A percentile compares a stretch with the other conserved stretches of the same genome.
Conservation (phyloP, 305 asterid genomes). For the Ruellia speciosa region DNA sequence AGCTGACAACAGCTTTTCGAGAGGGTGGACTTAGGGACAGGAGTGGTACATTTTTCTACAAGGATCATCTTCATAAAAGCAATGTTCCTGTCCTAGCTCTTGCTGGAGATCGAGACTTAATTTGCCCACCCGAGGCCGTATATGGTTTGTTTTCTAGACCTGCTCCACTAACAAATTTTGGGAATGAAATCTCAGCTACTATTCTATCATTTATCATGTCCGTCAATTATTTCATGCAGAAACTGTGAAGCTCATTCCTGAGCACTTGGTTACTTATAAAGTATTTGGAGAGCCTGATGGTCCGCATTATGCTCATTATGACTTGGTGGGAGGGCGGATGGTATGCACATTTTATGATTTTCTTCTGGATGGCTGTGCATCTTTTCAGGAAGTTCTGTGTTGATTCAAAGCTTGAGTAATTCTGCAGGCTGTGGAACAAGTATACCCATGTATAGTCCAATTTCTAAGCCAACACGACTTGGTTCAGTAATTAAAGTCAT, state of each 20-base stretch:
- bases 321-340: slow-evolving; percentile 81
- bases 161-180: slow-evolving; percentile 4
- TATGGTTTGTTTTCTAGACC: slow-evolving; percentile 39
- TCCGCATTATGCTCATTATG: slow-evolving; percentile 93
- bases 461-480: slow-evolving; percentile 47
- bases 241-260: slow-evolving; percentile 60
- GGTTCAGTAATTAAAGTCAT: slow-evolving; percentile 19
- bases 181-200: background rate
- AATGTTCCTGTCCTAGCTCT: slow-evolving; percentile 72
- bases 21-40: slow-evolving; percentile 87
- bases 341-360: slow-evolving; percentile 31
- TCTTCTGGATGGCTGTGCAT: background rate
- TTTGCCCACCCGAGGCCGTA: slow-evolving; percentile 95
- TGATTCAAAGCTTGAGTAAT: slow-evolving; percentile 10
- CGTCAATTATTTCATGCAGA: slow-evolving; percentile 35
- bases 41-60: slow-evolving; percentile 59
- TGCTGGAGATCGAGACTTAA: slow-evolving; percentile 85
- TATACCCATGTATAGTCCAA: slow-evolving; percentile 61
- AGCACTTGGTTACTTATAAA: slow-evolving; percentile 65
- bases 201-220: slow-evolving; percentile 2
- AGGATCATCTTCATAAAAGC: slow-evolving; percentile 60
- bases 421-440: slow-evolving; percentile 64
- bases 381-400: slow-evolving; percentile 2
- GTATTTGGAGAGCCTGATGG: slow-evolving; percentile 67
- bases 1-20: slow-evolving; percentile 69